A percentile compares a stretch with the other conserved stretches of the same genome.
These are phyloP conservation scores for Xylogone sp. DNA, from an alignment of 2,329 filamentous ascomycete genomes.

Conservation along the genomic window DNA sequence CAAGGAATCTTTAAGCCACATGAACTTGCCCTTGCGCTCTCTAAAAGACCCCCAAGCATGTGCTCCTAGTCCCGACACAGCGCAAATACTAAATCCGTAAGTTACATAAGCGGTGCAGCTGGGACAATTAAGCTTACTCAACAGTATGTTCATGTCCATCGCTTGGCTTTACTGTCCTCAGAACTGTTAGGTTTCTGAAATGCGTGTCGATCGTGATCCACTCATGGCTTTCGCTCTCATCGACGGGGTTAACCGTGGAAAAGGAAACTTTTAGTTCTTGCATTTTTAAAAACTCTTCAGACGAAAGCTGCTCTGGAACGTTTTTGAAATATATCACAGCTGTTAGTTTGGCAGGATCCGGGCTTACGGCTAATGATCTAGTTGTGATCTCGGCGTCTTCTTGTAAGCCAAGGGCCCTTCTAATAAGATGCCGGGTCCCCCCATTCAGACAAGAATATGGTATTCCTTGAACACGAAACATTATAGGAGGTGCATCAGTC, in stretches of 20 bases:
- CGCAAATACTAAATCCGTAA: neutral
- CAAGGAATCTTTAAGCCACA: conserved; percentile 6
- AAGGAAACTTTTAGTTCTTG: neutral
- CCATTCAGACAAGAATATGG: neutral
- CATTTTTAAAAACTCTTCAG: neutral
- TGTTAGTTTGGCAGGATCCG: neutral
- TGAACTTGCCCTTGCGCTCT: conserved; percentile 1
- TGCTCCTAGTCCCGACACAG: conserved; percentile 5
- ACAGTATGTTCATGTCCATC: neutral
- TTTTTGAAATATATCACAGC: neutral
- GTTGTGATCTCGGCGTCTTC: neutral
- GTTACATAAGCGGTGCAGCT: neutral
- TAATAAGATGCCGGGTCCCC: neutral
- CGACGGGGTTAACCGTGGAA: neutral
- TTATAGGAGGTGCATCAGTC: neutral
- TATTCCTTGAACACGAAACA: neutral
- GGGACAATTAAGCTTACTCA: neutral
- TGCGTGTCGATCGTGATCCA: neutral
- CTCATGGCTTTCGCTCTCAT: neutral
- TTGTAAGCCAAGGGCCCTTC: neutral
- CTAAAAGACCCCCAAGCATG: conserved; percentile 9
- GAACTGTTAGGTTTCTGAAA: neutral
- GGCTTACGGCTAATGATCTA: neutral
- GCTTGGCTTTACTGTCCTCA: neutral
- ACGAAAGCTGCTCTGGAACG: neutral